Base-by-base conservation (phyloP, 23 red algal genomes). In the Gracilaria gracilis region DNA sequence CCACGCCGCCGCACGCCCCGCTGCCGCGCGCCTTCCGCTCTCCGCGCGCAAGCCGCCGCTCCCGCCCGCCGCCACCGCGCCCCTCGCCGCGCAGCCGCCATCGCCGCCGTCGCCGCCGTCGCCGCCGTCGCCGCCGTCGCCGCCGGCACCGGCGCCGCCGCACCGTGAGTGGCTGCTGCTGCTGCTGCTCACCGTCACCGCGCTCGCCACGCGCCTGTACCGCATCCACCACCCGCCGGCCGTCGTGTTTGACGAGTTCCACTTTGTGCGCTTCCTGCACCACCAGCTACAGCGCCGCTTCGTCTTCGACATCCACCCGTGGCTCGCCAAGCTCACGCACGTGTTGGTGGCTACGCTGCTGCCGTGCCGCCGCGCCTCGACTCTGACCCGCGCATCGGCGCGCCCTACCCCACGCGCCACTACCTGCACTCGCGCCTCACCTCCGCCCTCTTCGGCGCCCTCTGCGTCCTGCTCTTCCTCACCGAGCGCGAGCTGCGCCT, bases 161-260 rank as follows among this genome's bases (percentile, higher is more conserved):
- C 16, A 15, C 51, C 9, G 51, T 15, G 51, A 48, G 11, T 0
- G 21, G 13, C 53, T 24, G 31, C 35, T 77, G 31, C 59, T 83
- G 51, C n/a, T 76, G 55, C 9, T 21, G n/a, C 88, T 83, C 61
- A 74, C 76, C 35, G 3, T 75, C 0, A 35, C 12, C 37, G 51
- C 88, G 4, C 20, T 51, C 23, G 12, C 76, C 23, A 98, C 91
- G 7, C 90, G 95, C 13, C 92, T 98, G 38, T 92, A 87, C 70
- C 40, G 73, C 15, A 67, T 98, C 31, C 19, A 42, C 40, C 53
- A 66, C 42, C 95, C 95, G n/a, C n/a, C 53, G 47, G 65, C 92
- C 24, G 95, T 98, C 8, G 92, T 98, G 27, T 98, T 98, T 81
- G 95, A 98, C 58, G 95, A 98, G 92, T 93, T 95, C 74, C 96